Evolutionary conservation across 176 grass and related monocot genomes (phyloP), one percentile per base, ranked within the genome.

Genomic region (Elymus sibiricus): DNA sequence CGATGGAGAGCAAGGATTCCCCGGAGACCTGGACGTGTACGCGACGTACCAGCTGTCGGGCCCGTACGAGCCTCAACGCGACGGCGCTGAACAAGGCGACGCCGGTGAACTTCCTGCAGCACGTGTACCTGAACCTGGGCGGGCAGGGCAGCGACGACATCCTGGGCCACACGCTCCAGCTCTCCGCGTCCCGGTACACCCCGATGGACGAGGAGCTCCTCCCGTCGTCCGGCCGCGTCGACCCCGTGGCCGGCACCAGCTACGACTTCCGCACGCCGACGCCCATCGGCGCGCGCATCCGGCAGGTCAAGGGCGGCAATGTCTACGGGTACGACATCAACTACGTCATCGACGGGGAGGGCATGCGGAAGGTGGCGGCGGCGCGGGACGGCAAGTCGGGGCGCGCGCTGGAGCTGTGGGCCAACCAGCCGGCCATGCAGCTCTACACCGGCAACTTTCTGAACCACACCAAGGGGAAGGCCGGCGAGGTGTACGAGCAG

Each of bases 1-100:
- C 85, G 95, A 97, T 55, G 92, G 95, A 0, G 95, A 97, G 79
- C 90, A 97, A 86, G 92, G 95, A 9, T 94, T 98, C 84, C 93
- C 95, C 0, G 96, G 96, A 5, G 90, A 63, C 26, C 35, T 98
- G 5, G 93, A 98, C 74, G 91, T 74, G 65, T 89, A 89, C 87
- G 96, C 95, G 24, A 95, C 93, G 38, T 98, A 98, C 81, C 68
- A 87, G 34, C 78, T 98, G 44, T 84, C 91, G 7, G 46, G 39
- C 1, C 84, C 88, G 0, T 95, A 92, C 82, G 35, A 78, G 25
- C 74, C n/a, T n/a, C n/a, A 83, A 82, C 40, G 90, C 81, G 77
- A 91, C 88, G 79, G 84, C 91, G 66, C 75, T 43, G 9, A 87
- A 92, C 82, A 92, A 58, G 87, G 88, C 91, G 8, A 95, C 95